Evolutionary conservation across 164 flowering plant genomes (phyloP), one percentile per base, ranked within the genome.

Genomic region (Malania oleifera): DNA sequence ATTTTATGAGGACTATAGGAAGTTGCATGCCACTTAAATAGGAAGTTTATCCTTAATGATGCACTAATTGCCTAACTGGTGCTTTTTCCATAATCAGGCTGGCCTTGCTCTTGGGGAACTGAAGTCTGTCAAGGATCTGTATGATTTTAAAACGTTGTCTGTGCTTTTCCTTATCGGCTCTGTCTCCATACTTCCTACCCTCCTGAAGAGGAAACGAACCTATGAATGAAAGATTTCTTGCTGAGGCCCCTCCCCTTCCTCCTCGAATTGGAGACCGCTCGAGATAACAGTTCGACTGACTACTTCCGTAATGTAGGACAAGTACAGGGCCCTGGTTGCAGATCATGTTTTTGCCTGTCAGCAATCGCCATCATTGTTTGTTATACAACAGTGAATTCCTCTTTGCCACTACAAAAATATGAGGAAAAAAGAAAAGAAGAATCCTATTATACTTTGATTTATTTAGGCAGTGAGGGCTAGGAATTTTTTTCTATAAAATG

Each of bases 21-120:
- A n/a, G n/a, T n/a, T n/a, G n/a, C n/a, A n/a, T n/a, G n/a, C n/a
- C n/a, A n/a, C n/a, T n/a, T n/a, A n/a, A n/a, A n/a, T n/a, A n/a
- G n/a, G n/a, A n/a, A n/a, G n/a, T n/a, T n/a, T n/a, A n/a, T n/a
- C n/a, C n/a, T n/a, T n/a, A n/a, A n/a, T n/a, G n/a, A n/a, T n/a
- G n/a, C n/a, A 38, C 14, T 38, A 2, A 38, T 20, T 61, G 5
- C 25, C 15, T 14, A 37, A 15, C 46, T 31, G 6, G 9, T 31
- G 35, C 6, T 43, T 62, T 48, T 29, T 0, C 37, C 17, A 14
- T 59, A 9, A 38, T 61, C 82, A 87, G 97, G 97, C 97, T 64
- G 97, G 97, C 52, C 88, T 87, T 66, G 95, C 95, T 62, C 84
- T 90, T 55, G 95, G 97, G 45, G 95, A 90, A 52, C 82, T 90